A percentile compares a stretch with the other conserved stretches of the same genome.
phyloP scores from a whole-genome alignment of 192 early-diverging fungal species.

The Coemansia sp. region DNA sequence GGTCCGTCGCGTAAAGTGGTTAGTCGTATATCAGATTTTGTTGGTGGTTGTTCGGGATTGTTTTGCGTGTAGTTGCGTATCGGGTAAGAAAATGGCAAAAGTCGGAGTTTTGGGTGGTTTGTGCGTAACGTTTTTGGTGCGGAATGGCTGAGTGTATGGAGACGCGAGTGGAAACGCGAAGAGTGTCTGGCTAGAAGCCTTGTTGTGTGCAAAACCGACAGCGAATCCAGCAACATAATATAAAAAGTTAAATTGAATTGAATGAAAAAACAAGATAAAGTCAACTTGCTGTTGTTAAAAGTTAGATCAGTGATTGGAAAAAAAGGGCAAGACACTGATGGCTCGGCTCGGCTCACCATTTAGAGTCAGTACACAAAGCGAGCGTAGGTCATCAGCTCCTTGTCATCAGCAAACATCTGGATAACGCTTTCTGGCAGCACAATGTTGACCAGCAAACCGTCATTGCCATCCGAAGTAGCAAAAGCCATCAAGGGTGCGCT shows the following conservation, averaged over 20 bases:
- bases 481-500: conserved; percentile 28
- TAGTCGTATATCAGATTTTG: background rate
- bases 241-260: too few relatives aligned
- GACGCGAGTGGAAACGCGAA: background rate
- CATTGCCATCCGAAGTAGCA: conserved; percentile 20
- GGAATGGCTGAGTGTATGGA: background rate
- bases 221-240: too few relatives aligned
- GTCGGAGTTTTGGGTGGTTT: background rate
- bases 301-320: too few relatives aligned
- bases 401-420: background rate
- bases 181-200: background rate
- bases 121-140: background rate
- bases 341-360: background rate
- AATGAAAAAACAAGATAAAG: too few relatives aligned
- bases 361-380: background rate
- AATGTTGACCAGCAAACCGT: conserved; percentile 24
- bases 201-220: too few relatives aligned
- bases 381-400: background rate
- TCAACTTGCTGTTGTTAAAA: too few relatives aligned
- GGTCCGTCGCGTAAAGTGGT: background rate
- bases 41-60: background rate
- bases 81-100: background rate
- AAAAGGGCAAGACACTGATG: background rate
- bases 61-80: background rate
- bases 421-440: conserved; percentile 9